Percentiles rank a stretch among this genome's conserved stretches.
Conservation (phyloP, 164 flowering plant species). For the Liriodendron chinense region DNA sequence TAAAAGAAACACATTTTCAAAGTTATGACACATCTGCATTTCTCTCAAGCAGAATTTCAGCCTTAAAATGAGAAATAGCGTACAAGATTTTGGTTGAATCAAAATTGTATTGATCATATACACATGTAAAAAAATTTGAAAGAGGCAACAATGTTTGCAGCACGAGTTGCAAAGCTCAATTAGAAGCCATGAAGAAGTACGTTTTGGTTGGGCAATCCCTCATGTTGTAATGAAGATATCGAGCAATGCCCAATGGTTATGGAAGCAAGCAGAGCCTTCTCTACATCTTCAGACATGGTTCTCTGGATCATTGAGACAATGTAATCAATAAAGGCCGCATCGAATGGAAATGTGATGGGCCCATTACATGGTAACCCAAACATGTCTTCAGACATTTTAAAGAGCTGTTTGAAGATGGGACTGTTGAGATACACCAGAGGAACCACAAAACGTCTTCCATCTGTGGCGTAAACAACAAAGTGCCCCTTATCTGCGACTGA, state of each 20-base stretch:
- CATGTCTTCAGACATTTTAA: slow-evolving; percentile 31
- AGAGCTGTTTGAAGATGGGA: slow-evolving; percentile 24
- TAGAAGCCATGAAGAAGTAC: not conserved
- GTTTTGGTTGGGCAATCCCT: not conserved
- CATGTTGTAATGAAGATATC: slow-evolving; percentile 6
- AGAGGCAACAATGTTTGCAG: not conserved
- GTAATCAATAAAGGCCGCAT: slow-evolving; percentile 20
- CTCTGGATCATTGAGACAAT: slow-evolving; percentile 11
- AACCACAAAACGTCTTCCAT: slow-evolving; percentile 16
- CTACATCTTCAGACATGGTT: slow-evolving; percentile 7
- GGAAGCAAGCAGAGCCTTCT: slow-evolving; percentile 18
- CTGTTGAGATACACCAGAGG: slow-evolving; percentile 24
- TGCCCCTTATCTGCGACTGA: slow-evolving; percentile 16
- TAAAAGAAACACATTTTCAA: too few relatives aligned
- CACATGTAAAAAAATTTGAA: not conserved
- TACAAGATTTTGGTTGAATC: not conserved
- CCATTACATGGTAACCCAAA: slow-evolving; percentile 24
- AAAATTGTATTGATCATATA: not conserved
- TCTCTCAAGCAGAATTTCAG: too few relatives aligned
- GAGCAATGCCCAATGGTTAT: slow-evolving; percentile 10
- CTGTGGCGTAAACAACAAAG: slow-evolving; percentile 14
- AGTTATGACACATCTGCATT: too few relatives aligned
- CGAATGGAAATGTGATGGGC: slow-evolving; percentile 26
- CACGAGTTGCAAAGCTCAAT: not conserved
- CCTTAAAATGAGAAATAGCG: too few relatives aligned